Evolutionary conservation across 225 moss, liverwort and hornwort genomes (phyloP), one percentile per base, ranked within the genome.

Genomic region (Anthoceros angustus): DNA sequence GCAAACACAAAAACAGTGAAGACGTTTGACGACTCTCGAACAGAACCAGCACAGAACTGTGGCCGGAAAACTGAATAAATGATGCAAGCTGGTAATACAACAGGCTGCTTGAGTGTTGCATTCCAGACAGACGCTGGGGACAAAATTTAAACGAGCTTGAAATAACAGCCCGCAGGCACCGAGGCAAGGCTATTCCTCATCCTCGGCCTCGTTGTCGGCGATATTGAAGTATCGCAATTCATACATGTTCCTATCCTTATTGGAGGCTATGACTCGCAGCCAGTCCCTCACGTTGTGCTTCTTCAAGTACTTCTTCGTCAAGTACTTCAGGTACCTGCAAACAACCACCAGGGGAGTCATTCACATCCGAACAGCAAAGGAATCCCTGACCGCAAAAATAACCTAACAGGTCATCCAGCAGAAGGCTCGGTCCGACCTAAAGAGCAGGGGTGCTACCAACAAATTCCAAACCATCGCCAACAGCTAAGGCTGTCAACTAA

Each of bases 281-380:
- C 86, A 86, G 76, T 84, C 84, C 79, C 84, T 81, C 70, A 86
- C 86, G 42, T 86, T 86, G 62, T 86, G 86, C 74, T 86, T 83
- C 81, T 86, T 86, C 62, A 86, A 72, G 42, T 86, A 86, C 74
- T 86, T 86, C 74, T 86, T 86, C 32, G 88, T 86, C 65, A 88
- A 81, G 73, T 88, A 88, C 70, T 88, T 88, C 55, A 88, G 73
- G 61, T 88, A 86, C 43, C 86, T 88, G 79, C 32, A 32, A 32
- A 32, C 32, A 32, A 32, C 2, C 32, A 32, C 32, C 32, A 32
- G 2, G 32, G 32, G 2, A 32, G 32, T 32, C 32, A 32, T 32
- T 32, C 32, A 32, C 32, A 4, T 32, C 32, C 32, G 32, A 32
- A 32, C 32, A n/a, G n/a, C n/a, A 32, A 32, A 32, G 2, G 32